Evolutionary conservation across 2,329 filamentous ascomycete genomes (phyloP), one percentile per base, ranked within the genome.

Genomic region (Fusarium lyarnte): DNA sequence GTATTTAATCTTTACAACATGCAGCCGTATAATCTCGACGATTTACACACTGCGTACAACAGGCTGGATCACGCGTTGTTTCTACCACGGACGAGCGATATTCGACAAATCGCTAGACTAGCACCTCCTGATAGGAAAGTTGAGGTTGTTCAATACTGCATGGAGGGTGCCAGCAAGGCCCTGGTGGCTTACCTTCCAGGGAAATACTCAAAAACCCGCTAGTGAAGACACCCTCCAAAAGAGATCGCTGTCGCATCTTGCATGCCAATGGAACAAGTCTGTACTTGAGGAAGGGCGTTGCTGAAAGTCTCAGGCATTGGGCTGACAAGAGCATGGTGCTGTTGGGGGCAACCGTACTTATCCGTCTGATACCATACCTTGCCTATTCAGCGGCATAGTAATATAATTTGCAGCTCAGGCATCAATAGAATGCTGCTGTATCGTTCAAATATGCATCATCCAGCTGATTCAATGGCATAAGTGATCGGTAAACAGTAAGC

Each of bases 81-180:
- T 78, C 85, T 99, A 23, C 96, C 97, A 2, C 88, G 97, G 66
- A 96, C 92, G 3, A 95, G 94, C 69, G 91, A 97, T 80, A 80
- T 97, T 58, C 88, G 90, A 55, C 94, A 97, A 81, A 86, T 97
- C 69, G 93, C 93, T 8, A 86, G 81, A 72, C 78, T 91, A 36
- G 84, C 83, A 2, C 84, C 85, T 2, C 73, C 83, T 5, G 82
- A 83, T 16, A 82, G 80, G 29, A 93, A 92, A 82, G 85, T 94
- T 23, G 89, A 92, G 47, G 91, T 95, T 31, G 89, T 93, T 53
- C 96, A 99, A 83, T 98, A 98, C 80, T 97, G 95, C 79, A 93
- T 97, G 84, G 87, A 93, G 76, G 94, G 94, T 17, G 93, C 93
- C 11, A 98, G 95, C 81, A 98, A 98, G 82, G 93, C 92, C 59